phyloP scores from a whole-genome alignment of 2,329 filamentous ascomycete species.

The Chalaropsis thielavioides region DNA sequence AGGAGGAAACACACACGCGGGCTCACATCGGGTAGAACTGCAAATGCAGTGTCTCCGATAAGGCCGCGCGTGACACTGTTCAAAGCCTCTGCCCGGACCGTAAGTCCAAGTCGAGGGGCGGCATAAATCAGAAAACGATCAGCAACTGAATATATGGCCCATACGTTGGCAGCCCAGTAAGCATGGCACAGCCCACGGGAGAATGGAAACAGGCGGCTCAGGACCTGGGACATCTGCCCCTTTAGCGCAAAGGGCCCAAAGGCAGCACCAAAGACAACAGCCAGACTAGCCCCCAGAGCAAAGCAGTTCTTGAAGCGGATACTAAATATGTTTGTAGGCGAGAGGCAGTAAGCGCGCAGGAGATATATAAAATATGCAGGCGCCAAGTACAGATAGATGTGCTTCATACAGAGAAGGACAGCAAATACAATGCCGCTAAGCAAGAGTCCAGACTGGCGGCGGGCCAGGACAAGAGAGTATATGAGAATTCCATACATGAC shows the following conservation, averaged over 20 bases:
- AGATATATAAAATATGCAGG: conserved; percentile 93
- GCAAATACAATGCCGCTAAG: conserved; percentile 74
- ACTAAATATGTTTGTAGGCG: conserved; percentile 57
- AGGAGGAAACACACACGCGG: conserved; percentile 67
- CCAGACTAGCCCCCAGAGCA: conserved; percentile 65
- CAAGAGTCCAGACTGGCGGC: conserved; percentile 59
- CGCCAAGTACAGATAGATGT: conserved; percentile 93
- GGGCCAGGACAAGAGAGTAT: conserved; percentile 69
- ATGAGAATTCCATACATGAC: conserved; percentile 87
- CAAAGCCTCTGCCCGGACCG: conserved; percentile 58
- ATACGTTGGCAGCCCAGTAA: conserved; percentile 95
- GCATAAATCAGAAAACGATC: conserved; percentile 76
- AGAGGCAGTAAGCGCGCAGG: conserved; percentile 77
- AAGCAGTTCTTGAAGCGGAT: conserved; percentile 65
- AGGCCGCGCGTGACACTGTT: conserved; percentile 84
- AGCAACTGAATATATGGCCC: conserved; percentile 89
- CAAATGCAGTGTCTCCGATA: conserved; percentile 87
- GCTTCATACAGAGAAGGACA: conserved; percentile 78
- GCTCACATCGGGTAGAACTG: conserved; percentile 75
- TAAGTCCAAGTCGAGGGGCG: conserved; percentile 64
- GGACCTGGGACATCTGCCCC: conserved; percentile 70
- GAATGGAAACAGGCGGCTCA: conserved; percentile 82
- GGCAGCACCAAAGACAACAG: conserved; percentile 57
- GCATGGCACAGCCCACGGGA: conserved; percentile 88
- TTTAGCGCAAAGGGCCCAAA: conserved; percentile 79